These are phyloP conservation scores for Eucalyptus pumila DNA, from an alignment of 345 rosid genomes.

Conservation along the genomic window DNA sequence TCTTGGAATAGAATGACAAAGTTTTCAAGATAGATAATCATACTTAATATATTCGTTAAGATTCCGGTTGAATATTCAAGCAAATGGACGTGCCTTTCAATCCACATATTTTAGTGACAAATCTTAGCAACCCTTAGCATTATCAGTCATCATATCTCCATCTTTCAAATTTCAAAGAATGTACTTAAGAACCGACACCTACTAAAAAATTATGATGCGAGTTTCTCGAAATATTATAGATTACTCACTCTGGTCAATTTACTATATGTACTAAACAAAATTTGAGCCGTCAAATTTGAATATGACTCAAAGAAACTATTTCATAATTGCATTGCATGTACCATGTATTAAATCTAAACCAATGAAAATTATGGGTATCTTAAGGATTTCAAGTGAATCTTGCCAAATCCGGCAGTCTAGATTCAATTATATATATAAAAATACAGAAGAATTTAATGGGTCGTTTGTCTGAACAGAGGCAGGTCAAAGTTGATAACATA, in stretches of 20 bases:
- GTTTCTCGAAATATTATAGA: neutral
- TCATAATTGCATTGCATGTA: neutral
- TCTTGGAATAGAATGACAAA: neutral
- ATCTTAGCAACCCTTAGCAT: neutral
- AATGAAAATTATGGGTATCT: neutral
- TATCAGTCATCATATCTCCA: neutral
- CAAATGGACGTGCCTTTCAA: neutral
- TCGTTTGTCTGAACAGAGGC: neutral
- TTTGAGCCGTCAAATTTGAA: neutral
- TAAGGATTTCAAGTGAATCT: neutral
- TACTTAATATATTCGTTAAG: neutral
- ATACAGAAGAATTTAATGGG: neutral
- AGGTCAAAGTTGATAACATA: neutral
- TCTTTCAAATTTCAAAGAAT: neutral
- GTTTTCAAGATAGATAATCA: neutral
- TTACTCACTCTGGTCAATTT: neutral
- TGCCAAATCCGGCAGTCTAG: neutral
- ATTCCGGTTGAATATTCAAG: neutral
- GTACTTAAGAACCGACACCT: neutral
- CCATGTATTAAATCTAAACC: neutral
- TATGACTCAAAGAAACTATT: neutral
- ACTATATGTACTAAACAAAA: neutral
- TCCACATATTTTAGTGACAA: neutral
- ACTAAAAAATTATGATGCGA: neutral
- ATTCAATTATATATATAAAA: too few species aligned